phyloP scores from a whole-genome alignment of 192 early-diverging fungal species.

The Gryganskiella cystojenkinii region DNA sequence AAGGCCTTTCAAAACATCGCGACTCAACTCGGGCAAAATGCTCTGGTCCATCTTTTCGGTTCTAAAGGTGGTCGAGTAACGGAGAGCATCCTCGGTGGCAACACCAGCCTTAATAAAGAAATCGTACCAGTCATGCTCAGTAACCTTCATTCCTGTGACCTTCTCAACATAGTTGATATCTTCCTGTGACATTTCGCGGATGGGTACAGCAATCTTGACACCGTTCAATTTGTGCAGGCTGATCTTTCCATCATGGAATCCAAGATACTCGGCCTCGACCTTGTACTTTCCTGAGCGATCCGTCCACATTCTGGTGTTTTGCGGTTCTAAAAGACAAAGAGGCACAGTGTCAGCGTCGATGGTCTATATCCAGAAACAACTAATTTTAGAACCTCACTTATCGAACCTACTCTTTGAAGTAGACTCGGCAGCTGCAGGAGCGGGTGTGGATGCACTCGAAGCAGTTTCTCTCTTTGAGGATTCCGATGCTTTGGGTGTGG shows the following conservation, averaged over 20 bases:
- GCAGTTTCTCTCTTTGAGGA: slow-evolving; percentile 7
- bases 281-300: slow-evolving; percentile 92
- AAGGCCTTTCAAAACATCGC: slow-evolving; percentile 78
- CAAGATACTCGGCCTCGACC: slow-evolving; percentile 90
- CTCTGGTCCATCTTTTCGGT: slow-evolving; percentile 87
- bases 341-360: not conserved
- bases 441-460: not conserved
- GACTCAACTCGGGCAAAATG: slow-evolving; percentile 79
- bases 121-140: slow-evolving; percentile 89
- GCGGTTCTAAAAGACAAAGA: slow-evolving; percentile 59
- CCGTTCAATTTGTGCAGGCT: slow-evolving; percentile 96
- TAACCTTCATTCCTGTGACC: slow-evolving; percentile 57
- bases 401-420: slow-evolving; percentile 34
- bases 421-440: slow-evolving; percentile 9
- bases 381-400: no score
- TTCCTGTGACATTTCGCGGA: slow-evolving; percentile 84
- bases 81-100: slow-evolving; percentile 78
- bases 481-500: slow-evolving; percentile 19
- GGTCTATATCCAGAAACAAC: not conserved
- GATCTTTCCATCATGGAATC: slow-evolving; percentile 83
- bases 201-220: slow-evolving; percentile 91
- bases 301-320: slow-evolving; percentile 90
- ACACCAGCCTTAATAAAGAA: slow-evolving; percentile 85
- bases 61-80: slow-evolving; percentile 88
- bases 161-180: slow-evolving; percentile 65